Base-by-base conservation (phyloP, 257 asterid species). In the Paulownia fortunei region DNA sequence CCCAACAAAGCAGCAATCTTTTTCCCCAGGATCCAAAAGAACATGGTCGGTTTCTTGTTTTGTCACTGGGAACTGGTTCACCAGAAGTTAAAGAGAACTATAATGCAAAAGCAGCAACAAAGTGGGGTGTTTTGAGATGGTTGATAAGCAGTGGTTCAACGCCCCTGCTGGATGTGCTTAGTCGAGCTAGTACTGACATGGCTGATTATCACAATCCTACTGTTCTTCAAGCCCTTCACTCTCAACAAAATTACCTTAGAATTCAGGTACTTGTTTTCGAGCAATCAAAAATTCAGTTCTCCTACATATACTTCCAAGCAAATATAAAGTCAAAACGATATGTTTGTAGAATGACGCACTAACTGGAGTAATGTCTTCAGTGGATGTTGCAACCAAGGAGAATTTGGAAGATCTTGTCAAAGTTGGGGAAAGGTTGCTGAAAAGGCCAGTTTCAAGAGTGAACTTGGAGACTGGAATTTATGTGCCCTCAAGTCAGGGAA, bases 151-250 rank as follows among this genome's bases (percentile, higher is more conserved):
- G 52, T 0, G 13, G 69, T 5, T 21, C 72, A 0, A 30, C 19
- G 0, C 83, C 78, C 13, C 2, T 80, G 2, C 0, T 24, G 15
- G 61, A 75, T 4, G 59, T 58, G 1, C 11, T 27, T 16, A 32
- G n/a, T 74, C 70, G 21, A 64, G 84, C 89, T n/a, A 84, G 87
- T 26, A 66, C 82, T 1, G 88, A 89, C 62, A 84, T 89, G 89
- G 83, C 83, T 8, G 89, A 89, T 62, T 55, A 81, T 1, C 88
- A 87, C 26, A 66, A 69, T 6, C 79, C 88, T 2, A 80, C 81
- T 2, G 58, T 86, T 46, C 86, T 86, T 2, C 87, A 80, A 71
- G 77, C 92, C 3, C 73, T 80, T 26, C 78, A 60, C 10, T 59
- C 74, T 3, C 78, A 80, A 59, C 5, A 36, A 59, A 15, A 15